Base-by-base conservation (phyloP, 441 rosid species). In the Populus hybrid region DNA sequence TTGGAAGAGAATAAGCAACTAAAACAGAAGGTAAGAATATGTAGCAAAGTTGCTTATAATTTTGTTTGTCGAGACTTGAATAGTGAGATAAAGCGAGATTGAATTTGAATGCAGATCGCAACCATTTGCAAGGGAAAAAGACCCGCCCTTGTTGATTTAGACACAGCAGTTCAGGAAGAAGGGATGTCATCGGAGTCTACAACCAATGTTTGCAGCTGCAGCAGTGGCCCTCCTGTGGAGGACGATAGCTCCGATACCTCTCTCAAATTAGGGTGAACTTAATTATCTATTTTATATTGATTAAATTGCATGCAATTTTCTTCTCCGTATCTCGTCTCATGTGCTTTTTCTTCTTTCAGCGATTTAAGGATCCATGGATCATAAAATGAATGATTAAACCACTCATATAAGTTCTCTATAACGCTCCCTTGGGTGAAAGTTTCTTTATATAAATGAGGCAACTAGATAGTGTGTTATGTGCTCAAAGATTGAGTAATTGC, bases 231-330 rank as follows among this genome's bases (percentile, higher is more conserved):
- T 50, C 79, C 87, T 23, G 67, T 74, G 7, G 92, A 87, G 34
- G 92, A 87, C 66, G 94, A 89, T 73, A 82, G 87, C 74, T 90
- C 91, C 4, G 90, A 89, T 79, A 87, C 87, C 63, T 88, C 89
- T 69, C 92, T 90, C 78, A 88, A 81, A 79, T 73, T 88, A 71
- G 92, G 91, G 94, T 88, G 40, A 81, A 72, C 71, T 12, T 66
- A 53, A 16, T 53, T 16, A 53, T 16, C 21, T 6, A 6, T 53
- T 6, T 1, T 53, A 53, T 53, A 53, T 18, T 53, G 21, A 16
- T 53, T 53, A 53, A 53, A 53, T 53, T 53, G 61, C 1, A 53
- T 53, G 61, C 61, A 53, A 53, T 18, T 6, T 6, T 53, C 61
- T 53, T 18, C 9, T 6, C 8, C 61, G 1, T 18, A 0, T 16